phyloP scores from a whole-genome alignment of 306 rosid genomes.

The Corylus heterophylla region DNA sequence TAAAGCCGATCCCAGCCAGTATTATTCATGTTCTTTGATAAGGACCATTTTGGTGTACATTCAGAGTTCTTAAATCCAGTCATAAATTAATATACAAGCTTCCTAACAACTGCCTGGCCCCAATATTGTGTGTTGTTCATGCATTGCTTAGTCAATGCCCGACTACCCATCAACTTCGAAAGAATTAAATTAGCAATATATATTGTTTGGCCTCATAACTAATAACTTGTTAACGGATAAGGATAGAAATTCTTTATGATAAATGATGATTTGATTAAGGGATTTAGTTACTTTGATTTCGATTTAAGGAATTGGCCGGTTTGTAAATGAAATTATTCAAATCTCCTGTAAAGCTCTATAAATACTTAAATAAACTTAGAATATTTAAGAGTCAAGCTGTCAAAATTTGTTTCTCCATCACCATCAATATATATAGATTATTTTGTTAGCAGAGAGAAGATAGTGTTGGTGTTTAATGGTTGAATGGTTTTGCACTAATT shows the following conservation, averaged over 20 bases:
- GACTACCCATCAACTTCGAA: not conserved
- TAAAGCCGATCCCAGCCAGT: no score
- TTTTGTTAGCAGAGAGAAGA: not conserved
- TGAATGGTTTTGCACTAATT: constrained; percentile 11
- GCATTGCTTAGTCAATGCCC: not conserved
- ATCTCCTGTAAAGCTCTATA: no score
- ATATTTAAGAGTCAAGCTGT: constrained; percentile 24
- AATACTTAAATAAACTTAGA: not conserved
- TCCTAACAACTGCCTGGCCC: not conserved
- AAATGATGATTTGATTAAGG: no score
- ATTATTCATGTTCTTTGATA: not conserved
- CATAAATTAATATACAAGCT: not conserved
- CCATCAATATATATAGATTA: not conserved
- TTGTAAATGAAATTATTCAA: no score
- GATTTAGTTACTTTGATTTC: no score
- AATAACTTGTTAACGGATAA: no score
- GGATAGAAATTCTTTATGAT: no score
- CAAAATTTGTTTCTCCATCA: constrained; percentile 28
- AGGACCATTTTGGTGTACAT: not conserved
- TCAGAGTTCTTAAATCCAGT: not conserved
- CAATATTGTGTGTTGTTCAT: not conserved
- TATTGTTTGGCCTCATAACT: not conserved
- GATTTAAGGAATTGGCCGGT: no score
- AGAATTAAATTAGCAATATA: not conserved
- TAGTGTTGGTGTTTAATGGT: constrained; percentile 6